Evolutionary conservation across 2,329 filamentous ascomycete genomes (phyloP).

Genomic region (Hypoxylon sp.): DNA sequence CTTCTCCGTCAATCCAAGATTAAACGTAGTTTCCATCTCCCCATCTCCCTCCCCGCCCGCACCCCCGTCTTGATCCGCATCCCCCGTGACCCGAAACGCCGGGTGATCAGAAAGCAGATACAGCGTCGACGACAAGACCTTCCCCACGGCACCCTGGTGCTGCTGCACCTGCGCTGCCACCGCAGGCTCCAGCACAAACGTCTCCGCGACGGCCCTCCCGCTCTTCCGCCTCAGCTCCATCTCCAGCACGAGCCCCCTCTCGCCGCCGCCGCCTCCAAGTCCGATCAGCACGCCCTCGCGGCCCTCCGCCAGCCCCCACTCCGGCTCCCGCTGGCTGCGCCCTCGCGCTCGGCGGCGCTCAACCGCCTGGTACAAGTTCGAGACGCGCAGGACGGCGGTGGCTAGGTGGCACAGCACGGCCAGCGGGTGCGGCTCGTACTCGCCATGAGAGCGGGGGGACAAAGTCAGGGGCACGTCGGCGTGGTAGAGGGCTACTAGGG

Average conservation of each 20-base stretch:
- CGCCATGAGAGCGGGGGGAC: slow-evolving; percentile 51
- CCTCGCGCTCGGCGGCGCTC: slow-evolving; percentile 80
- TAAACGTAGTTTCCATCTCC: slow-evolving; percentile 81
- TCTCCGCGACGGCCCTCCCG: slow-evolving; percentile 80
- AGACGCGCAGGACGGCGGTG: slow-evolving; percentile 83
- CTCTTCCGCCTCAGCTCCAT: slow-evolving; percentile 89
- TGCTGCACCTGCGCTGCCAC: slow-evolving; percentile 14
- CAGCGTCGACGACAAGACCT: slow-evolving; percentile 52
- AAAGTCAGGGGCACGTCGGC: slow-evolving; percentile 77
- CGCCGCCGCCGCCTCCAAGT: slow-evolving; percentile 53
- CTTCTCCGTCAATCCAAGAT: slow-evolving; percentile 87
- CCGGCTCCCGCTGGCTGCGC: slow-evolving; percentile 78
- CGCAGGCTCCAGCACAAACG: slow-evolving; percentile 62
- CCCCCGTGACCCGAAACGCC: slow-evolving; percentile 66
- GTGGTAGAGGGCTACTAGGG: slow-evolving; percentile 85
- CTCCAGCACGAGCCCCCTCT: slow-evolving; percentile 74
- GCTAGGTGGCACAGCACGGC: slow-evolving; percentile 83
- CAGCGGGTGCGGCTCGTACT: slow-evolving; percentile 76
- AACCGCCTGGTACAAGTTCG: slow-evolving; percentile 79
- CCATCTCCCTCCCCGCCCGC: slow-evolving; percentile 51
- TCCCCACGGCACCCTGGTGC: slow-evolving; percentile 14
- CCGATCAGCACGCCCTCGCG: slow-evolving; percentile 83
- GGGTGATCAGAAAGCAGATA: slow-evolving; percentile 81
- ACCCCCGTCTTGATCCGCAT: slow-evolving; percentile 40
- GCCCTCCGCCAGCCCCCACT: slow-evolving; percentile 81